Percentiles rank a stretch among this genome's conserved stretches.
These are phyloP conservation scores for Pseudocercospora musae DNA, from an alignment of 2,329 filamentous ascomycete species.

Conservation along the genomic window DNA sequence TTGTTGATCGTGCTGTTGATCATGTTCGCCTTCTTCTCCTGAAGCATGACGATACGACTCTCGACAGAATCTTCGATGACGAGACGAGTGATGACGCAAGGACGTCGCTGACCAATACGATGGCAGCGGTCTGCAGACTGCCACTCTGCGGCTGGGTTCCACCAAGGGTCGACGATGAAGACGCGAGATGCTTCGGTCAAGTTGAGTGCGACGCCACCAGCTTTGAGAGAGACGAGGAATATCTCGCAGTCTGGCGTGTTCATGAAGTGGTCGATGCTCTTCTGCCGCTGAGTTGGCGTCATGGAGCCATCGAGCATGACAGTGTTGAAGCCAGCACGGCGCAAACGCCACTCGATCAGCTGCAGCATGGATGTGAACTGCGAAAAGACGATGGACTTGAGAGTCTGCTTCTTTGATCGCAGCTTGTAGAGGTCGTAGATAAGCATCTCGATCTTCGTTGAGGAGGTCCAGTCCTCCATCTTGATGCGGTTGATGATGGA, in stretches of 20 bases:
- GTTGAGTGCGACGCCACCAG: slow-evolving; percentile 92
- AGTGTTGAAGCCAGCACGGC: slow-evolving; percentile 93
- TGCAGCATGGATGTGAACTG: slow-evolving; percentile 98
- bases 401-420: slow-evolving; percentile 84
- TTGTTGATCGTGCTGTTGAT: slow-evolving; percentile 96
- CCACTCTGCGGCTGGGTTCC: slow-evolving; percentile 99
- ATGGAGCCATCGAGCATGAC: slow-evolving; percentile 98
- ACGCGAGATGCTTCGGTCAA: slow-evolving; percentile 91
- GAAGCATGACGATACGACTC: slow-evolving; percentile 87
- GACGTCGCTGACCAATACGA: slow-evolving; percentile 90
- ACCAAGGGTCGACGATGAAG: slow-evolving; percentile 98
- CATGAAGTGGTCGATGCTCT: slow-evolving; percentile 96
- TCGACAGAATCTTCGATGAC: slow-evolving; percentile 98
- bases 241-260: slow-evolving; percentile 90
- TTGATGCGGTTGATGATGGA: slow-evolving; percentile 98
- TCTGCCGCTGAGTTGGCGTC: slow-evolving; percentile 86
- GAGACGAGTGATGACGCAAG: slow-evolving; percentile 88
- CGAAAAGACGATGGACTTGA: slow-evolving; percentile 96
- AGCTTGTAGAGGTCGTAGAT: slow-evolving; percentile 92
- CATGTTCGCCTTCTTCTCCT: slow-evolving; percentile 99
- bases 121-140: slow-evolving; percentile 84
- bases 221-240: slow-evolving; percentile 93
- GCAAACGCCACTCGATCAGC: slow-evolving; percentile 93
- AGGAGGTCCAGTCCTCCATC: slow-evolving; percentile 98
- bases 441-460: slow-evolving; percentile 95